phyloP scores from a whole-genome alignment of 768 basidiomycete genomes.

The Suillus decipiens region DNA sequence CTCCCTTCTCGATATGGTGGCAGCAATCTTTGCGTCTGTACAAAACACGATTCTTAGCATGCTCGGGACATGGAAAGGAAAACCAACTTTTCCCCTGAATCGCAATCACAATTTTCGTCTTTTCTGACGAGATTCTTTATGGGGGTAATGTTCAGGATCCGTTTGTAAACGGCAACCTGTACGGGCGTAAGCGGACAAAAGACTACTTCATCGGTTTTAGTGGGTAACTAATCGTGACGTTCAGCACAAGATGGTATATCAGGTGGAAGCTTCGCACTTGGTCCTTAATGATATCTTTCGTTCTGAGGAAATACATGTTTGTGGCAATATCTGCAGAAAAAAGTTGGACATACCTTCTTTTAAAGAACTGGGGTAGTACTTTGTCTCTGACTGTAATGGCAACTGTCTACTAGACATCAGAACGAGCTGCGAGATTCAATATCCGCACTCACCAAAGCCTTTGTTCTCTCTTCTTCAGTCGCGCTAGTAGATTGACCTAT shows the following conservation, averaged over 20 bases:
- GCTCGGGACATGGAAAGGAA: neutral
- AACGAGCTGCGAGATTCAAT: constrained; percentile 6
- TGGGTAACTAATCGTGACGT: constrained; percentile 60
- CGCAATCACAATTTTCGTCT: constrained; percentile 75
- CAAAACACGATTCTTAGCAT: constrained; percentile 17
- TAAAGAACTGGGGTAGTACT: constrained; percentile 80
- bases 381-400: constrained; percentile 63
- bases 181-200: constrained; percentile 83
- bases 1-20: constrained; percentile 43
- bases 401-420: constrained; percentile 42
- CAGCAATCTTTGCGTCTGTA: constrained; percentile 63
- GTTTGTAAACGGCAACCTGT: constrained; percentile 76
- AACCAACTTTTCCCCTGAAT: constrained; percentile 56
- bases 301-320: constrained; percentile 39
- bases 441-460: constrained; percentile 44
- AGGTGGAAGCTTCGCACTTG: constrained; percentile 43
- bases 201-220: constrained; percentile 88
- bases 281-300: constrained; percentile 73
- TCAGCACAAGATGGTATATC: neutral
- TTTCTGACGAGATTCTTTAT: constrained; percentile 74
- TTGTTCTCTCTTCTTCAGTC: constrained; percentile 59
- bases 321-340: neutral
- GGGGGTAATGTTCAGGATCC: constrained; percentile 59
- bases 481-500: constrained; percentile 68
- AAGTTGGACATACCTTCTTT: constrained; percentile 58